Percentiles rank a stretch among this genome's conserved stretches.
These are phyloP conservation scores for Lathyrus aphaca DNA, from an alignment of 306 rosid species.

Conservation along the genomic window DNA sequence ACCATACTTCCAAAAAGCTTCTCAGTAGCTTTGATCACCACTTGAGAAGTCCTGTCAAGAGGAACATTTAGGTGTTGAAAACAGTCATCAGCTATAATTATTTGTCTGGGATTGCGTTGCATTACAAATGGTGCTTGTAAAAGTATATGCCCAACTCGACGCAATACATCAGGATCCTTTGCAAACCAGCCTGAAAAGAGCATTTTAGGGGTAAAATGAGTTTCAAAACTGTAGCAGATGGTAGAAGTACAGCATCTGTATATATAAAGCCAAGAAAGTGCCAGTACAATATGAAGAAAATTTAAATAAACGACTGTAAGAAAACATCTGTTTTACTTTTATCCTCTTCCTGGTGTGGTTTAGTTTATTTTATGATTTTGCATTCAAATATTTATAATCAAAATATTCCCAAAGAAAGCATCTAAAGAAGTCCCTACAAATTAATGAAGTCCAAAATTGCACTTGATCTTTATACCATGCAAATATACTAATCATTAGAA, in stretches of 20 bases:
- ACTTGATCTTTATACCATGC: slow-evolving; percentile 21
- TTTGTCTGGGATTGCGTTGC: slow-evolving; percentile 78
- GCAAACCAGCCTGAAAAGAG: slow-evolving; percentile 82
- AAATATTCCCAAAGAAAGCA: not conserved
- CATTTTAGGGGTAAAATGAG: slow-evolving; percentile 29
- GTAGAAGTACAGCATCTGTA: not conserved
- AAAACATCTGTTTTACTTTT: slow-evolving; percentile 7
- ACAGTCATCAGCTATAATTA: slow-evolving; percentile 89
- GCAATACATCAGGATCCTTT: slow-evolving; percentile 75
- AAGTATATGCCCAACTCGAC: slow-evolving; percentile 81
- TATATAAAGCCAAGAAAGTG: slow-evolving; percentile 1
- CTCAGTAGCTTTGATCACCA: slow-evolving; percentile 76
- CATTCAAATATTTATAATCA: slow-evolving; percentile 1
- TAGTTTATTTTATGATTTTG: not conserved
- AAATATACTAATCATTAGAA: slow-evolving; percentile 21
- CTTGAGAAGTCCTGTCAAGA: slow-evolving; percentile 74
- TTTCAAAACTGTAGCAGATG: slow-evolving; percentile 23
- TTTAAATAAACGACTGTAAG: not conserved
- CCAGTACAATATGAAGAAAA: slow-evolving; percentile 8
- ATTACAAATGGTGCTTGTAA: slow-evolving; percentile 69
- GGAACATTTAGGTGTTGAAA: slow-evolving; percentile 77
- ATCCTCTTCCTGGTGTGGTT: not conserved
- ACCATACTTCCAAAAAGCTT: slow-evolving; percentile 89
- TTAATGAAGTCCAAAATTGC: not conserved
- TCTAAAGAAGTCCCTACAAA: not conserved